These are phyloP conservation scores for Medicago arabica DNA, from an alignment of 306 rosid species.

Conservation along the genomic window DNA sequence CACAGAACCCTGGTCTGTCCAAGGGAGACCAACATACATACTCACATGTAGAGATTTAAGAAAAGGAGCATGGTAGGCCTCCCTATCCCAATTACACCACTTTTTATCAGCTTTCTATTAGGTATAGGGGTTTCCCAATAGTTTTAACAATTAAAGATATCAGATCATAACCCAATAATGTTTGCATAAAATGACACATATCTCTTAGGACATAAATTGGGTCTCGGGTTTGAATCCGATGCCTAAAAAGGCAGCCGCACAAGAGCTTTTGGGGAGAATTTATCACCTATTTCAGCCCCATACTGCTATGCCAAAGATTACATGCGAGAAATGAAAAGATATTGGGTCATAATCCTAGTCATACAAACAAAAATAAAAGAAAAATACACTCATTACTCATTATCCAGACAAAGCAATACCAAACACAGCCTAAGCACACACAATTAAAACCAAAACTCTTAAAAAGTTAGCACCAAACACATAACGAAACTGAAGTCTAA, in stretches of 20 bases:
- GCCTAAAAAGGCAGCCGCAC: background rate
- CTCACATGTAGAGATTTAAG: background rate
- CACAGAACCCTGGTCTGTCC: constrained; percentile 20
- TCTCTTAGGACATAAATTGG: background rate
- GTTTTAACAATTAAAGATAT: constrained; percentile 14
- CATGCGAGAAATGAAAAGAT: background rate
- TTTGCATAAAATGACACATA: background rate
- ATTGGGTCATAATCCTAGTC: background rate
- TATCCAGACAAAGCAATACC: constrained; percentile 11
- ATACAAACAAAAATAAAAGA: background rate
- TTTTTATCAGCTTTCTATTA: constrained; percentile 25
- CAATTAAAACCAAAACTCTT: constrained; percentile 6
- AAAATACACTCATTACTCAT: background rate
- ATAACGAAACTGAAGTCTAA: constrained; percentile 8
- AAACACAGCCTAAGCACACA: constrained; percentile 31
- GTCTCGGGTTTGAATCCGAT: background rate
- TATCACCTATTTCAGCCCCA: background rate
- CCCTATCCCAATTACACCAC: background rate
- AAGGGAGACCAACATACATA: constrained; percentile 1
- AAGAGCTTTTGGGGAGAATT: background rate
- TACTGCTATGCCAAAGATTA: background rate
- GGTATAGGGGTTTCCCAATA: background rate
- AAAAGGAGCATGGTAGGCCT: no score
- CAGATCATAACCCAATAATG: background rate
- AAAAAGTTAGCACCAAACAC: background rate